A percentile compares a stretch with the other conserved stretches of the same genome.
phyloP scores from a whole-genome alignment of 2,329 filamentous ascomycete species.

The Albifimbria verrucaria region DNA sequence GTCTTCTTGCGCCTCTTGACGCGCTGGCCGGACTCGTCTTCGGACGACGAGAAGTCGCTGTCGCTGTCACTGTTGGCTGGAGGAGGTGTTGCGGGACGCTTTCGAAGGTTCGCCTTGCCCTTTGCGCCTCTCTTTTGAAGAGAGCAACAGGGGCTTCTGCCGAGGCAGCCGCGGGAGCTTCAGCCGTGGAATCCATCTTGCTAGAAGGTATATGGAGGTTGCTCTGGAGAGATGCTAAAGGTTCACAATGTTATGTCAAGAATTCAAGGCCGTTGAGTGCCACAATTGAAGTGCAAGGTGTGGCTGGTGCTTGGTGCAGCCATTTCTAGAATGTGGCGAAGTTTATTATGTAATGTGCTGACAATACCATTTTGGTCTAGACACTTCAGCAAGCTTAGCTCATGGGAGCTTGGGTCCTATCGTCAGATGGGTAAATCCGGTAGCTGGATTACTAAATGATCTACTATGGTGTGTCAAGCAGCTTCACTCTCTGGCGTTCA shows the following conservation, averaged over 20 bases:
- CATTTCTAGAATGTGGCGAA: no score
- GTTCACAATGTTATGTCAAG: background rate
- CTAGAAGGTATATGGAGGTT: background rate
- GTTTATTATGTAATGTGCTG: no score
- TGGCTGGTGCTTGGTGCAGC: no score
- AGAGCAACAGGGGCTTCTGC: conserved; percentile 51
- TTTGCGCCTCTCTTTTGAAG: conserved; percentile 83
- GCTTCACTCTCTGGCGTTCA: no score
- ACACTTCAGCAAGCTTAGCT: no score
- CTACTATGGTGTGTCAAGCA: no score
- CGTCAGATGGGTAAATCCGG: no score
- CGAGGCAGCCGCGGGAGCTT: background rate
- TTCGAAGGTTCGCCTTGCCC: conserved; percentile 73
- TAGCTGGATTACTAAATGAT: no score
- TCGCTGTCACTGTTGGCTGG: conserved; percentile 61
- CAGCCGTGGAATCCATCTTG: background rate
- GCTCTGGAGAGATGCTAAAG: background rate
- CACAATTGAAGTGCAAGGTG: background rate
- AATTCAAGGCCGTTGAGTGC: no score
- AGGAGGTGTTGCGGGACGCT: conserved; percentile 75
- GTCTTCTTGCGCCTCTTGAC: conserved; percentile 76
- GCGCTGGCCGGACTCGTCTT: conserved; percentile 71
- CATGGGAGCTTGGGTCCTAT: no score
- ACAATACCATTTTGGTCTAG: no score
- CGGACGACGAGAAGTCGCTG: conserved; percentile 66